phyloP scores from a whole-genome alignment of 305 asterid genomes.

The Fraxinus greggii region DNA sequence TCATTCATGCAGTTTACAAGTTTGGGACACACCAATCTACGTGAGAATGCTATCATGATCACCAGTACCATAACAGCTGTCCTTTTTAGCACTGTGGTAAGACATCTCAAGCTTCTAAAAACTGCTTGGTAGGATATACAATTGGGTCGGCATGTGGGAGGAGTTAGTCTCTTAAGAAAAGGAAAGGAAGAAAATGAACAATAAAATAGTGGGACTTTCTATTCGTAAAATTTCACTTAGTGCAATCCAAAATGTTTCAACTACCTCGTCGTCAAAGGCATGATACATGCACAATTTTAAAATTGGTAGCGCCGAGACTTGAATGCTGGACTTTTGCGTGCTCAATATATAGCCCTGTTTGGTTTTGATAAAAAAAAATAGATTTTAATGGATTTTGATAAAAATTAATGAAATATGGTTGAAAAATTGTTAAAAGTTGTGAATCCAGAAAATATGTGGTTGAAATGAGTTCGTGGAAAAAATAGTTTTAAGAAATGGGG shows the following conservation, averaged over 20 bases:
- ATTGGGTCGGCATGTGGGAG: background rate
- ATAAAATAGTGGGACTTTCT: background rate
- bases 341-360: background rate
- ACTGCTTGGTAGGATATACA: background rate
- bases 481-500: background rate
- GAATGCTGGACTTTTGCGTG: background rate
- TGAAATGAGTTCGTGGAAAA: background rate
- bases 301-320: background rate
- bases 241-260: background rate
- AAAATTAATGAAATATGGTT: background rate
- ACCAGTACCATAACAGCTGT: slow-evolving; percentile 95
- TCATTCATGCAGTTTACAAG: slow-evolving; percentile 62
- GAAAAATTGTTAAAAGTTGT: background rate
- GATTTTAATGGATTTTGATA: background rate
- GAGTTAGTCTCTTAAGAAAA: background rate
- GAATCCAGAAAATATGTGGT: background rate
- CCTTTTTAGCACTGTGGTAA: slow-evolving; percentile 94
- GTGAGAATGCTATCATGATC: slow-evolving; percentile 73
- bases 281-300: background rate
- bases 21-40: slow-evolving; percentile 67
- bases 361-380: background rate
- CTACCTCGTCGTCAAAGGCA: background rate
- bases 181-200: background rate
- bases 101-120: slow-evolving; percentile 24
- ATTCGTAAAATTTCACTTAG: background rate